Evolutionary conservation across 2,329 filamentous ascomycete genomes (phyloP), one percentile per base, ranked within the genome.

Genomic region (Coleophoma cylindrospora): DNA sequence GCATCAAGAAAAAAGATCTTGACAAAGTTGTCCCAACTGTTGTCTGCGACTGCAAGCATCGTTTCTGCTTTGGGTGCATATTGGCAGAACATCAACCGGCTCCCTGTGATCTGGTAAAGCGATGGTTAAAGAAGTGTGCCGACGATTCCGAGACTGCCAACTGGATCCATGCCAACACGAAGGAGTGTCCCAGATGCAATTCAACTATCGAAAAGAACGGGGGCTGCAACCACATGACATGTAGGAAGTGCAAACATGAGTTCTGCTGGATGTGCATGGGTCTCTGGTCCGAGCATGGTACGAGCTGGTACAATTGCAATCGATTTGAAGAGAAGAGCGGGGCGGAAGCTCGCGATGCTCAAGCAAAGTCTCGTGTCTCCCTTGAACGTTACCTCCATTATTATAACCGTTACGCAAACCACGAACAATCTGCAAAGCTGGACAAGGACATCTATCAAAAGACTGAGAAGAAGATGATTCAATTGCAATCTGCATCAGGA

Each of bases 181-280:
- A 99, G 66, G 94, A 99, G 68, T 99, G 94, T 57, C 92, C 94
- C 0, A 94, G 88, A 66, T 99, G 94, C 69, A 84, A 89, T 60
- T 97, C 92, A 2, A 99, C 94, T 0, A 99, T 99, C 41, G 94
- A 99, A 71, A 99, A 99, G 80, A 99, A 99, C 58, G 91, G 91
- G 47, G 91, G 91, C 3, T 96, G 91, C 74, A 96, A 96, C 72
- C 91, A 96, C 68, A 96, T 96, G 91, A 96, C 91, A 0, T 96
- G 91, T 67, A 79, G 91, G 50, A 96, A 96, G 69, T 96, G 91
- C 74, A 90, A 91, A 64, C 86, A 96, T 64, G 91, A 96, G 64
- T 96, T 99, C 64, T 99, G 94, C 72, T 99, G 94, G 94, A 97
- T 99, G 88, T 99, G 94, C 65, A 99, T 99, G 94, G 94, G 94